phyloP scores from a whole-genome alignment of 2,329 filamentous ascomycete species.

The Aureobasidium mangrovei region DNA sequence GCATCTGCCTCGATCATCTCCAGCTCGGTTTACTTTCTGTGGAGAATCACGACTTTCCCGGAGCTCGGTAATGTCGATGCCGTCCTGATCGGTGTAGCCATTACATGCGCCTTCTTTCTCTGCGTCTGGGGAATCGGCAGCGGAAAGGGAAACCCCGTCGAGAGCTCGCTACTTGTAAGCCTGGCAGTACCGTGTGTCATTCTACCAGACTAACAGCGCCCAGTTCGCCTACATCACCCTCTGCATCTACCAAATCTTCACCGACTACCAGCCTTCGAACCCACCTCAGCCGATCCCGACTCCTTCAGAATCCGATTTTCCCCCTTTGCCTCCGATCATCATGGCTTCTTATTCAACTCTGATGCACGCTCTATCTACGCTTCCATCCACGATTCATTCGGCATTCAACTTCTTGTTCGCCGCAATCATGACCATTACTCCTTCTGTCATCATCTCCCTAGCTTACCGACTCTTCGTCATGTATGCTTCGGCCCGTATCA shows the following conservation, averaged over 20 bases:
- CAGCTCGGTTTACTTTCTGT: slow-evolving; percentile 90
- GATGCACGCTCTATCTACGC: slow-evolving; percentile 68
- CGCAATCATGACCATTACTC: slow-evolving; percentile 89
- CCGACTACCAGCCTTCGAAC: slow-evolving; percentile 81
- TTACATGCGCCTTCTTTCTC: slow-evolving; percentile 86
- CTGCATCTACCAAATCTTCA: slow-evolving; percentile 98
- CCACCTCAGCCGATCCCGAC: slow-evolving; percentile 44
- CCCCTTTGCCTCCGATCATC: slow-evolving; percentile 91
- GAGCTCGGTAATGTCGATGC: slow-evolving; percentile 89
- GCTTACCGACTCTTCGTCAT: slow-evolving; percentile 91
- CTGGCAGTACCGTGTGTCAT: not conserved
- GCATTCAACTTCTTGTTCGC: slow-evolving; percentile 80
- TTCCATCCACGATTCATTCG: slow-evolving; percentile 77
- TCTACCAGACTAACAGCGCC: not conserved
- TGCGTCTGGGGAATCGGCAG: slow-evolving; percentile 91
- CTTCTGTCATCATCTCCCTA: slow-evolving; percentile 90
- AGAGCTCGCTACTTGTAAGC: slow-evolving; percentile 70
- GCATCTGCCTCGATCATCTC: slow-evolving; percentile 86
- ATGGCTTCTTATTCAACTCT: slow-evolving; percentile 97
- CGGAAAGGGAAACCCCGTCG: slow-evolving; percentile 86
- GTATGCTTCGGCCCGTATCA: slow-evolving; percentile 91
- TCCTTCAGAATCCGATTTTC: slow-evolving; percentile 71
- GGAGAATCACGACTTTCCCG: slow-evolving; percentile 88
- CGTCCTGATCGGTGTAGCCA: slow-evolving; percentile 81
- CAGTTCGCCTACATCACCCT: slow-evolving; percentile 93